phyloP scores from a whole-genome alignment of 2,329 filamentous ascomycete species.

The Apiospora aurea region DNA sequence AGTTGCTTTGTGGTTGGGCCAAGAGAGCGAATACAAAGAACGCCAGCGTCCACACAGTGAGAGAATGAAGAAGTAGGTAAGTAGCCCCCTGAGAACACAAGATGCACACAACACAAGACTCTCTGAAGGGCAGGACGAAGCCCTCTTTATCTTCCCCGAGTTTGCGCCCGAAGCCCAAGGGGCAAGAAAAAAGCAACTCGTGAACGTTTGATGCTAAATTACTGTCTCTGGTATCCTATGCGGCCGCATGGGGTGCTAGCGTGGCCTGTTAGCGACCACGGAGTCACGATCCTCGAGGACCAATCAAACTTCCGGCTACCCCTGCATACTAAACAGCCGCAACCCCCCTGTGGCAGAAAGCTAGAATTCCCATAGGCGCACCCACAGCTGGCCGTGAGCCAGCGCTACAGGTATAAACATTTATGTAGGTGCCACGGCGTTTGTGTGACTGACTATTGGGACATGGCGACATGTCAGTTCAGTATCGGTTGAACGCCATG shows the following conservation, averaged over 20 bases:
- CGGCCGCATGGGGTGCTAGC: background rate
- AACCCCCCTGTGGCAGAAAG: background rate
- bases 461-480: background rate
- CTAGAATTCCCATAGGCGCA: background rate
- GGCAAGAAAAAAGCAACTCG: background rate
- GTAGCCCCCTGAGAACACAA: background rate
- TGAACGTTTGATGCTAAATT: background rate
- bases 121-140: background rate
- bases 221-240: background rate
- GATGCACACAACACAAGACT: background rate
- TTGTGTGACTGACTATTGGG: background rate
- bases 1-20: background rate
- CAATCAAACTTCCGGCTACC: background rate
- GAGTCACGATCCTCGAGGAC: slow-evolving; percentile 1
- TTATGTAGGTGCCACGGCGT: background rate
- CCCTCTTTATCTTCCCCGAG: background rate
- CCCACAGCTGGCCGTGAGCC: background rate
- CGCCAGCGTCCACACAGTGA: background rate
- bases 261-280: background rate
- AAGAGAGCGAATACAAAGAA: slow-evolving; percentile 6
- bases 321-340: slow-evolving; percentile 1
- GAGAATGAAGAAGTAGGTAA: background rate
- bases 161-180: background rate
- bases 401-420: background rate
- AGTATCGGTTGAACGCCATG: background rate